Conservation (phyloP, 495 filamentous ascomycete genomes). For the Cudoniella acicularis region DNA sequence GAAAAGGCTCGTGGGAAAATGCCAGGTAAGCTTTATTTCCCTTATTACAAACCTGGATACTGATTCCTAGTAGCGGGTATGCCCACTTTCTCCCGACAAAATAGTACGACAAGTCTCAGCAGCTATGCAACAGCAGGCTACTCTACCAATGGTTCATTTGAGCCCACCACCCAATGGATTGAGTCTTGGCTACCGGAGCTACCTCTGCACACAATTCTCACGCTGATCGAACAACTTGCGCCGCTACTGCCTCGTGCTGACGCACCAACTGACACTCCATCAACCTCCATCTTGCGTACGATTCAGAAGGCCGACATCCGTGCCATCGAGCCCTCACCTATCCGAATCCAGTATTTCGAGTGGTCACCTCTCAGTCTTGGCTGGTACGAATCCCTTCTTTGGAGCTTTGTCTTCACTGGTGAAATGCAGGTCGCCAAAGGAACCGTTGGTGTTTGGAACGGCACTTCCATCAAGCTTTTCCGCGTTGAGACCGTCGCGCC, state of each 20-base stretch:
- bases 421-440: conserved; percentile 88
- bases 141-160: conserved; percentile 58
- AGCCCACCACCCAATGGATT: conserved; percentile 77
- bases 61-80: conserved; percentile 51
- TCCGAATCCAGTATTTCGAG: conserved; percentile 85
- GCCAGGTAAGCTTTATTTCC: conserved; percentile 43
- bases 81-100: conserved; percentile 82
- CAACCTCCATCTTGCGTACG: conserved; percentile 40
- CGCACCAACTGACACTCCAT: conserved; percentile 33
- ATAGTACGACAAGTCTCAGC: conserved; percentile 79
- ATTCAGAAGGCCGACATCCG: conserved; percentile 29
- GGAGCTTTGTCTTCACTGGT: conserved; percentile 89
- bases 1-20: conserved; percentile 97
- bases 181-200: conserved; percentile 91
- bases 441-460: conserved; percentile 94
- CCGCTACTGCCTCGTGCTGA: conserved; percentile 38
- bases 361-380: conserved; percentile 91
- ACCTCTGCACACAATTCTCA: conserved; percentile 86
- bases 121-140: conserved; percentile 56
- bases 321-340: conserved; percentile 69
- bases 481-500: conserved; percentile 80
- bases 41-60: conserved; percentile 2
- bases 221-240: conserved; percentile 63
- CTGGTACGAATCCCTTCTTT: conserved; percentile 94
- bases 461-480: conserved; percentile 83